These are phyloP conservation scores for Cladophialophora yegresii DNA, from an alignment of 2,329 filamentous ascomycete genomes.

Conservation along the genomic window DNA sequence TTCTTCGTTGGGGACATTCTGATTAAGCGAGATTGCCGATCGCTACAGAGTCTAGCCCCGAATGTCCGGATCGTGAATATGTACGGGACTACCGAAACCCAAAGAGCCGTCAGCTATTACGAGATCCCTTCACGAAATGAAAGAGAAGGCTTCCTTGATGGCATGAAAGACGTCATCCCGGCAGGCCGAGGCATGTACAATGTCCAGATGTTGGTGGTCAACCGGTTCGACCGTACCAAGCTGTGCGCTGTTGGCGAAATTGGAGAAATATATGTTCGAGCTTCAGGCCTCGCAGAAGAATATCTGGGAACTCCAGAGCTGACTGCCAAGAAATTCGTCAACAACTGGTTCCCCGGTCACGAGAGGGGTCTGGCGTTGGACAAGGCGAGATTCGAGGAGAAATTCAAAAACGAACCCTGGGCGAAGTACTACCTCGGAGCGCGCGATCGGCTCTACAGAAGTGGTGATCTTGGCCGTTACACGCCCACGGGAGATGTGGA, in stretches of 20 bases:
- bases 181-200: conserved; percentile 84
- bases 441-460: conserved; percentile 81
- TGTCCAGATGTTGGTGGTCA: conserved; percentile 83
- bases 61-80: conserved; percentile 79
- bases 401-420: conserved; percentile 68
- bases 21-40: conserved; percentile 77
- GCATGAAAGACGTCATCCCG: conserved; percentile 73
- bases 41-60: conserved; percentile 72
- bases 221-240: conserved; percentile 65
- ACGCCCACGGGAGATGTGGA: conserved; percentile 70
- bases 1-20: conserved; percentile 93
- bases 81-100: conserved; percentile 86
- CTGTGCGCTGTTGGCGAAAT: conserved; percentile 78
- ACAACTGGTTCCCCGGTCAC: conserved; percentile 83
- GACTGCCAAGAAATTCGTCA: conserved; percentile 74
- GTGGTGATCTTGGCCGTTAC: conserved; percentile 81
- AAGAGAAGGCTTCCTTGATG: conserved; percentile 65
- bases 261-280: conserved; percentile 81
- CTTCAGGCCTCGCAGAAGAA: conserved; percentile 79
- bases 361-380: conserved; percentile 68
- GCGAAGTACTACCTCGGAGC: conserved; percentile 75
- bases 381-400: conserved; percentile 53
- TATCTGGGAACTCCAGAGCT: conserved; percentile 67
- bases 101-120: conserved; percentile 78
- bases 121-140: conserved; percentile 68